phyloP scores from a whole-genome alignment of 2,329 filamentous ascomycete genomes.

The Trichoderma koningii region DNA sequence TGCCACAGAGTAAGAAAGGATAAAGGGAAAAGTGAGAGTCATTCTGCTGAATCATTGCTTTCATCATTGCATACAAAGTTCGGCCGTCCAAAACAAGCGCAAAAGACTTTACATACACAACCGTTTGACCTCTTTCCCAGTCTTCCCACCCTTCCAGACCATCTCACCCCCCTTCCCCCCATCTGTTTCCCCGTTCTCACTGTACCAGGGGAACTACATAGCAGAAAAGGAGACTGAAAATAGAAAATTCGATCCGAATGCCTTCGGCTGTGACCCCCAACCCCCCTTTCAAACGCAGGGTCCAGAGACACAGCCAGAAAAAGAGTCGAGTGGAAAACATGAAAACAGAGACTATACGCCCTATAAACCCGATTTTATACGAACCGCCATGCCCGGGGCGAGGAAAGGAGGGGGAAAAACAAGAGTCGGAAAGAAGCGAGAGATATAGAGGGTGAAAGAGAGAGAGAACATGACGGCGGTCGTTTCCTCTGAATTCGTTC shows the following conservation, averaged over 20 bases:
- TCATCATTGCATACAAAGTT: constrained; percentile 27
- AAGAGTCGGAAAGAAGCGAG: constrained; percentile 13
- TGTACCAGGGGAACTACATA: background rate
- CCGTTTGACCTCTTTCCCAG: background rate
- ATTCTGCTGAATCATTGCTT: constrained; percentile 22
- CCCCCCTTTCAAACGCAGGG: constrained; percentile 9
- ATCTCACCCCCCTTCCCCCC: background rate
- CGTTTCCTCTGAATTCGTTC: background rate
- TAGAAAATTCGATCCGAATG: background rate
- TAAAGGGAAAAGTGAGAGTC: background rate
- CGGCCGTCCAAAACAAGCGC: constrained; percentile 20
- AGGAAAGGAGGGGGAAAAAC: background rate
- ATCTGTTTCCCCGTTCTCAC: background rate
- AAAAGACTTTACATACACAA: constrained; percentile 21
- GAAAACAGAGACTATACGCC: constrained; percentile 13
- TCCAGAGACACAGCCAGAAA: background rate
- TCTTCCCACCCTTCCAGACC: background rate
- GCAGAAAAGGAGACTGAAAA: background rate
- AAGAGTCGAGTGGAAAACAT: background rate
- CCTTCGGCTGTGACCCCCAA: background rate
- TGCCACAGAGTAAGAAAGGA: background rate
- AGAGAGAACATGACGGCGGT: background rate
- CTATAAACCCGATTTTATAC: constrained; percentile 24
- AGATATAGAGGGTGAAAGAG: background rate
- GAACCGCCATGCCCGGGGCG: constrained; percentile 16